Evolutionary conservation across 331 rosid genomes (phyloP).

Genomic region (Quercus lobata): DNA sequence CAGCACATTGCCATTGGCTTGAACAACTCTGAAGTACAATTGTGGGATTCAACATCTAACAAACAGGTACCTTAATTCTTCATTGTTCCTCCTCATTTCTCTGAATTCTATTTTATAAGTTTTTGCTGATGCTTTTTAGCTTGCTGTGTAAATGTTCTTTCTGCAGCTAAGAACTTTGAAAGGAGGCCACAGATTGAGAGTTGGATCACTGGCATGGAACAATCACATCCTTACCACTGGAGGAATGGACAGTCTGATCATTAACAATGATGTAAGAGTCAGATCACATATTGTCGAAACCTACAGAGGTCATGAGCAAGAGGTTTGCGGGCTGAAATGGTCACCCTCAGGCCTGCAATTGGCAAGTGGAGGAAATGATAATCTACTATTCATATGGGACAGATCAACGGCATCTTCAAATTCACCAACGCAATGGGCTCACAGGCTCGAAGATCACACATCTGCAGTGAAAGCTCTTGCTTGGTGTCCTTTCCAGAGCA

Average conservation of each 20-base stretch:
- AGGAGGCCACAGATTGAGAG: slow-evolving; percentile 68
- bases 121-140: not conserved
- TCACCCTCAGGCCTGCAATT: slow-evolving; percentile 47
- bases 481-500: slow-evolving; percentile 92
- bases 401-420: slow-evolving; percentile 52
- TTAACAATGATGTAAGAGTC: slow-evolving; percentile 64
- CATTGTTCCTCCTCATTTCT: not conserved
- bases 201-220: slow-evolving; percentile 87
- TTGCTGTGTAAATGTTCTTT: not conserved
- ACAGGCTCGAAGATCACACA: slow-evolving; percentile 80
- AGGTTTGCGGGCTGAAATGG: slow-evolving; percentile 67
- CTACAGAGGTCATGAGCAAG: slow-evolving; percentile 45
- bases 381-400: slow-evolving; percentile 55
- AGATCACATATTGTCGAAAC: slow-evolving; percentile 41
- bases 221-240: slow-evolving; percentile 75
- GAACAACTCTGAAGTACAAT: slow-evolving; percentile 73
- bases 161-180: slow-evolving; percentile 62
- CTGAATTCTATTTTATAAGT: not conserved
- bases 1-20: slow-evolving; percentile 74
- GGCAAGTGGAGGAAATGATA: slow-evolving; percentile 66
- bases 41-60: slow-evolving; percentile 67
- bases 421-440: slow-evolving; percentile 73
- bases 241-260: slow-evolving; percentile 72
- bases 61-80: slow-evolving; percentile 30
- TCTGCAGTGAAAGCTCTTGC: slow-evolving; percentile 90